Percentiles rank a stretch among this genome's conserved stretches.
Conservation (phyloP, 2,329 filamentous ascomycete species). For the Lizonia empirigonia region DNA sequence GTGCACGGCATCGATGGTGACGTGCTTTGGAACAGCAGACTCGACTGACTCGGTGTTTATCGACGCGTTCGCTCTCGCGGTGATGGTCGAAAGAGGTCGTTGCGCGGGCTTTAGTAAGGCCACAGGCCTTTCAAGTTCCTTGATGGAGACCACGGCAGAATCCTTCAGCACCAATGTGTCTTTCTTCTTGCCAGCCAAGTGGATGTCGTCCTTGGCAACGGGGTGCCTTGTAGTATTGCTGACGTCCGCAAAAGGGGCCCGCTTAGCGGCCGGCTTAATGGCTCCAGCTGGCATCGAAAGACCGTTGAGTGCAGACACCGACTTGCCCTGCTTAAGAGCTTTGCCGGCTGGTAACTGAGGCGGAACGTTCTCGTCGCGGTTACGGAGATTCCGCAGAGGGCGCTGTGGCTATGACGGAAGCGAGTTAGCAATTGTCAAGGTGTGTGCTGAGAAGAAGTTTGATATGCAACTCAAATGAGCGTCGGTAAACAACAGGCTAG, state of each 20-base stretch:
- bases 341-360: slow-evolving; percentile 50
- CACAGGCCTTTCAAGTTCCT: slow-evolving; percentile 52
- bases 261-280: slow-evolving; percentile 71
- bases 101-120: slow-evolving; percentile 65
- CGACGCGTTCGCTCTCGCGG: slow-evolving; percentile 28
- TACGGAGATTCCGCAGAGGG: slow-evolving; percentile 63
- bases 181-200: slow-evolving; percentile 51
- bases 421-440: slow-evolving; percentile 25
- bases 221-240: slow-evolving; percentile 66
- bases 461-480: not conserved
- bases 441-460: not conserved
- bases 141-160: slow-evolving; percentile 32
- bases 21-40: slow-evolving; percentile 30
- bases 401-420: slow-evolving; percentile 67
- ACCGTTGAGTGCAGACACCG: slow-evolving; percentile 66
- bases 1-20: slow-evolving; percentile 35
- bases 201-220: slow-evolving; percentile 62
- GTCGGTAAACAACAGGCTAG: slow-evolving; percentile 4
- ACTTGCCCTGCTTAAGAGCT: slow-evolving; percentile 79
- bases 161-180: slow-evolving; percentile 45
- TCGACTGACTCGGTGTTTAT: slow-evolving; percentile 24
- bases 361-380: slow-evolving; percentile 72
- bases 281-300: slow-evolving; percentile 57
- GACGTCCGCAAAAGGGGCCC: slow-evolving; percentile 80
- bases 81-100: slow-evolving; percentile 53